Percentiles rank a stretch among this genome's conserved stretches.
These are phyloP conservation scores for Serpula lacrymans DNA, from an alignment of 768 basidiomycete genomes.

Conservation along the genomic window DNA sequence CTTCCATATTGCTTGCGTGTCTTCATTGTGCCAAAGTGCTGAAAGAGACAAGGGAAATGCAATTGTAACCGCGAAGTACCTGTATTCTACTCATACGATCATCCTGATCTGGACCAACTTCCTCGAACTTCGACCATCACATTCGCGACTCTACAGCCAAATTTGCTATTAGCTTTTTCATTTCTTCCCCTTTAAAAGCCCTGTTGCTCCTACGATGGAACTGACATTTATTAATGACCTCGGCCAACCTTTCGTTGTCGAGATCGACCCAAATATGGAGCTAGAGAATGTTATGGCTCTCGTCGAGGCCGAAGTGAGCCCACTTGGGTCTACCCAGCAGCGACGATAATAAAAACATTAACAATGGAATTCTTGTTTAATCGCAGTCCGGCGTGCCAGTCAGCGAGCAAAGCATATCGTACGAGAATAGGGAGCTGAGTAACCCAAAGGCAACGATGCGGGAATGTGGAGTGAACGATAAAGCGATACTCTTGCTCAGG, in stretches of 20 bases:
- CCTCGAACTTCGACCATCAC: too few species aligned
- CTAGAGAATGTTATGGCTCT: constrained; percentile 91
- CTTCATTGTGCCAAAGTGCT: too few species aligned
- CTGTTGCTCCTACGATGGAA: constrained; percentile 61
- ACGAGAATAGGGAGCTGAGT: constrained; percentile 62
- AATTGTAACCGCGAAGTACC: too few species aligned
- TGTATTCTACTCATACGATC: too few species aligned
- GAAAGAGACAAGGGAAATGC: too few species aligned
- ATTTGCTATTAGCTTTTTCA: too few species aligned
- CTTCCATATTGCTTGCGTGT: too few species aligned
- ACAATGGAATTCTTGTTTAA: constrained; percentile 3
- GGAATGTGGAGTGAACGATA: constrained; percentile 55
- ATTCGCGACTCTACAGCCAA: too few species aligned
- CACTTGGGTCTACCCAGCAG: not conserved
- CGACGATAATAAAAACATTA: too few species aligned
- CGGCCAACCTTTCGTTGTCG: constrained; percentile 63
- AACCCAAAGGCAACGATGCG: constrained; percentile 67
- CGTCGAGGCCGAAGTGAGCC: constrained; percentile 90
- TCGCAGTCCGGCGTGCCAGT: constrained; percentile 70
- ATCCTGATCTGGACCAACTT: too few species aligned
- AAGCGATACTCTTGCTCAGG: constrained; percentile 66
- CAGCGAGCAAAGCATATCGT: constrained; percentile 69
- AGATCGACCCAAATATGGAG: constrained; percentile 89
- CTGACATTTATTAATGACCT: constrained; percentile 70
- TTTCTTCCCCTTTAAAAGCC: too few species aligned